Evolutionary conservation across 148 eudicot species (phyloP).

Genomic region (Silene latifolia): DNA sequence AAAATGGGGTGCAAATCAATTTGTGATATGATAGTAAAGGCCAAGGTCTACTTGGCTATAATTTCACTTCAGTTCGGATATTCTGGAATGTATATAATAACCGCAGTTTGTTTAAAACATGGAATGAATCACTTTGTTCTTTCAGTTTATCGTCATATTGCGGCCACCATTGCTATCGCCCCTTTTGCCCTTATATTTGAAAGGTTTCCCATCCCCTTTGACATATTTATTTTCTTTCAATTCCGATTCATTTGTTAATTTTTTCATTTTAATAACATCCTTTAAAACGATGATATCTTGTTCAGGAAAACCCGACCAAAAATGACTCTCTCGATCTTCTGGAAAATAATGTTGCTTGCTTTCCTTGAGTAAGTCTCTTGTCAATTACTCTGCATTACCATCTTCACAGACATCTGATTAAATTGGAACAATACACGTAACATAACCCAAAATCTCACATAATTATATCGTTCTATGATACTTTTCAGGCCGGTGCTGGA

Average conservation of each 20-base stretch:
- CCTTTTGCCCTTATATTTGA: conserved; percentile 59
- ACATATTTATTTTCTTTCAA: neutral
- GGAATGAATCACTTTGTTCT: conserved; percentile 69
- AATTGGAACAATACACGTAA: too few species aligned
- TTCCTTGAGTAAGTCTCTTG: conserved; percentile 47
- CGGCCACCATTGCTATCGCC: conserved; percentile 47
- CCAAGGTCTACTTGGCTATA: conserved; percentile 41
- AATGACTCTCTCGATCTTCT: conserved; percentile 55
- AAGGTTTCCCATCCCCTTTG: conserved; percentile 30
- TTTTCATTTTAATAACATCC: neutral
- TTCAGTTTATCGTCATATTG: conserved; percentile 56
- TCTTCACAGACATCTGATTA: too few species aligned
- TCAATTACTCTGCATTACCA: too few species aligned
- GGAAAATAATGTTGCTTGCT: conserved; percentile 46
- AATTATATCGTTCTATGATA: neutral
- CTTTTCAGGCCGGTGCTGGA: conserved; percentile 53
- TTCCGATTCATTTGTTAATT: neutral
- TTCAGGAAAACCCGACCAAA: conserved; percentile 64
- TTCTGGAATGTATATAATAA: conserved; percentile 55
- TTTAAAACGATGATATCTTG: neutral
- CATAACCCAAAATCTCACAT: neutral
- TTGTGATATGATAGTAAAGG: conserved; percentile 19
- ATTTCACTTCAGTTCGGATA: conserved; percentile 56
- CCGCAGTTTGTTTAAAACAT: conserved; percentile 43
- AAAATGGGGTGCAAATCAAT: conserved; percentile 25